Percentiles rank a stretch among this genome's conserved stretches.
Evolutionary conservation across 1,284 basidiomycete species (phyloP).

Genomic region (Fistulinella cinereoalba): DNA sequence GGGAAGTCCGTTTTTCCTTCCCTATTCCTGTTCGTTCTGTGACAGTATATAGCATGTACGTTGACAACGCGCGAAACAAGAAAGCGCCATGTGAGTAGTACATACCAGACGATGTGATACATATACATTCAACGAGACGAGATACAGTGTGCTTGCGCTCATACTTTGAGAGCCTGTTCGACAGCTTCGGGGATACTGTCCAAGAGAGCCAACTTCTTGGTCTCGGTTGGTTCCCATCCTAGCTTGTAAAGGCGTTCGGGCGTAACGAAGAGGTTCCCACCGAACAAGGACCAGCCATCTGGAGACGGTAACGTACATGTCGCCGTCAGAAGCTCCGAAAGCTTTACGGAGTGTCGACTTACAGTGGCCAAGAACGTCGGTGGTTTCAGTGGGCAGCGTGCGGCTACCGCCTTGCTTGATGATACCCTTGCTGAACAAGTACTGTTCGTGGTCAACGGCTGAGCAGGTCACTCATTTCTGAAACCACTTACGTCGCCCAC

Average conservation of each 20-base stretch:
- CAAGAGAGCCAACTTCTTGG: conserved; percentile 31
- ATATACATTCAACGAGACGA: too few relatives aligned
- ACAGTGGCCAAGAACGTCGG: conserved; percentile 39
- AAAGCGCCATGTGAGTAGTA: conserved; percentile 5
- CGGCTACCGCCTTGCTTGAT: conserved; percentile 34
- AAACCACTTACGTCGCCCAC: conserved; percentile 38
- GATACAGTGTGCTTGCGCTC: too few relatives aligned
- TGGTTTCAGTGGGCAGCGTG: conserved; percentile 34
- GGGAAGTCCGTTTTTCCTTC: too few relatives aligned
- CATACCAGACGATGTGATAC: not conserved
- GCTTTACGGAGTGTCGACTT: conserved; percentile 11
- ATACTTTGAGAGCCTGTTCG: conserved; percentile 30
- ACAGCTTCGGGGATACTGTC: conserved; percentile 36
- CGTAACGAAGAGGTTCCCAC: conserved; percentile 36
- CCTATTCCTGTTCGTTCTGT: too few relatives aligned
- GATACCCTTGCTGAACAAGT: conserved; percentile 37
- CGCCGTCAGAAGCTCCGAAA: not conserved
- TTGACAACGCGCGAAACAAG: too few relatives aligned
- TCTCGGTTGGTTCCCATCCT: conserved; percentile 40
- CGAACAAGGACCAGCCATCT: conserved; percentile 42
- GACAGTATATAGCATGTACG: too few relatives aligned
- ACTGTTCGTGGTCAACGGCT: conserved; percentile 21
- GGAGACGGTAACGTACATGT: not conserved
- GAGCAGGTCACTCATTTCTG: too few relatives aligned
- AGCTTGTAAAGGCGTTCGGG: conserved; percentile 36